Conservation (phyloP, 352 stramenopile species). For the Phytophthora quininea region DNA sequence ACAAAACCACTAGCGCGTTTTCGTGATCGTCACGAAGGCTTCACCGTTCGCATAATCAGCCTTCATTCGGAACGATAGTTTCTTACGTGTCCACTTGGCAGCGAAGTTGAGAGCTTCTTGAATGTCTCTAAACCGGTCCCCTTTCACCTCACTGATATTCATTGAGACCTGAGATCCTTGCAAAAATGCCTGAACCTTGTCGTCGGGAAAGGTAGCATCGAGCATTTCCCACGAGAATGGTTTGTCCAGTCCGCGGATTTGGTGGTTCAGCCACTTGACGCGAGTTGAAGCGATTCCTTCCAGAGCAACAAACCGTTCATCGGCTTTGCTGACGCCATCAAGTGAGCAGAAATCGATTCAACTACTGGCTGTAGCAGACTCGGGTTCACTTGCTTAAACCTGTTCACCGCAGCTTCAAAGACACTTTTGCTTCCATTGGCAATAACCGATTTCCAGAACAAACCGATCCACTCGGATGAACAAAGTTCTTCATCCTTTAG, state of each 20-base stretch:
- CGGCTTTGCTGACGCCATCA: too few species aligned
- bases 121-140: background rate
- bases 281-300: background rate
- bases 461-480: too few species aligned
- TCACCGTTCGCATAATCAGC: background rate
- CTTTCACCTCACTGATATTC: background rate
- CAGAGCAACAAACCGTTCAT: too few species aligned
- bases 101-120: conserved; percentile 2
- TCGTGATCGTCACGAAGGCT: conserved; percentile 7
- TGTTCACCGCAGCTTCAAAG: too few species aligned
- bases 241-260: conserved; percentile 14
- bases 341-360: conserved; percentile 4
- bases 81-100: conserved; percentile 9
- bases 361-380: background rate
- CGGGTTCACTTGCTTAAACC: conserved; percentile 3
- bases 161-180: conserved; percentile 4
- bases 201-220: conserved; percentile 4
- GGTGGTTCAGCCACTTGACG: conserved; percentile 18
- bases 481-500: too few species aligned
- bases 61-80: conserved; percentile 15
- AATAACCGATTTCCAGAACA: too few species aligned
- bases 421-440: too few species aligned
- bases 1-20: conserved; percentile 12
- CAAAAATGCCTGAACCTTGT: conserved; percentile 17
- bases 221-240: conserved; percentile 29